Percentiles rank a stretch among this genome's conserved stretches.
These are phyloP conservation scores for Umbelopsis vinacea DNA, from an alignment of 192 early-diverging fungal genomes.

Conservation along the genomic window DNA sequence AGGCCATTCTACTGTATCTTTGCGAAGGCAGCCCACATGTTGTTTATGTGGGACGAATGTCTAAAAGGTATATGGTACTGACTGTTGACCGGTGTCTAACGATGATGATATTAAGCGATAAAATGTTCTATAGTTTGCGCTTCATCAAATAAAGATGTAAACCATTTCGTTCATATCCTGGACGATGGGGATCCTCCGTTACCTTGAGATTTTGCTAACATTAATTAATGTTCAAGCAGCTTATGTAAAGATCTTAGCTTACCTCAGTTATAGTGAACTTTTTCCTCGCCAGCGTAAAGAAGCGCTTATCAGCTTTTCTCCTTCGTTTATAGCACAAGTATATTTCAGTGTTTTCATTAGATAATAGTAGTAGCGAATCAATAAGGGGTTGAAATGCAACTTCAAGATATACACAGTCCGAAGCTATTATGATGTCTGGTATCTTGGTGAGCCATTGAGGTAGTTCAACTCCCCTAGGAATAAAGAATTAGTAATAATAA, in stretches of 20 bases:
- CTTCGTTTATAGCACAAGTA: constrained; percentile 46
- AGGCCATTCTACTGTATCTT: too few species aligned
- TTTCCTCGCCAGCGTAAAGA: constrained; percentile 51
- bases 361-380: constrained; percentile 43
- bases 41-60: too few species aligned
- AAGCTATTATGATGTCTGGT: constrained; percentile 49
- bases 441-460: constrained; percentile 11
- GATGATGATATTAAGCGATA: neutral
- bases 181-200: constrained; percentile 32
- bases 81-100: neutral
- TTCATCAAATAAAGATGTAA: constrained; percentile 30
- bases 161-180: constrained; percentile 25
- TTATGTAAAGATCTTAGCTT: neutral
- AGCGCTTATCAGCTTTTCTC: constrained; percentile 58
- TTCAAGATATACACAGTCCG: constrained; percentile 58
- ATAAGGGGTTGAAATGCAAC: constrained; percentile 52
- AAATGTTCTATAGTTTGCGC: constrained; percentile 17
- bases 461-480: constrained; percentile 37
- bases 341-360: constrained; percentile 37
- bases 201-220: constrained; percentile 2
- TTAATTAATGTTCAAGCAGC: neutral
- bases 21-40: too few species aligned
- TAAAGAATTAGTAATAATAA: neutral
- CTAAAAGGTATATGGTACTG: too few species aligned
- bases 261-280: constrained; percentile 50